Evolutionary conservation across 345 rosid species (phyloP).

Genomic region (Gynandropsis gynandra): DNA sequence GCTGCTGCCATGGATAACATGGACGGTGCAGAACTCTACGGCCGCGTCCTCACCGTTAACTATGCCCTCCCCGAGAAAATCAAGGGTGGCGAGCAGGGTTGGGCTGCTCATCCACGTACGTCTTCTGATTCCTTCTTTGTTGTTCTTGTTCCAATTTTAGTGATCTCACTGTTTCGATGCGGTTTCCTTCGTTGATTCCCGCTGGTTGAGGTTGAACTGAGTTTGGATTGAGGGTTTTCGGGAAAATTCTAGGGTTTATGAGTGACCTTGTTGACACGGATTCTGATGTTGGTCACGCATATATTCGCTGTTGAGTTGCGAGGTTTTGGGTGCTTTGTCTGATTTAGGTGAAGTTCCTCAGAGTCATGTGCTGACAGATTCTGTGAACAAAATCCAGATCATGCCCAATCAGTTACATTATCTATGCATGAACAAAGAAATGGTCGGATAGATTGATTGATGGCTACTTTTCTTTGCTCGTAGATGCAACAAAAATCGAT

Average conservation of each 20-base stretch:
- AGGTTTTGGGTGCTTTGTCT: too few species aligned
- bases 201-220: neutral
- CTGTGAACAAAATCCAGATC: too few species aligned
- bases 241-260: conserved; percentile 5
- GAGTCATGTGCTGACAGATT: too few species aligned
- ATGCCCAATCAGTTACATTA: too few species aligned
- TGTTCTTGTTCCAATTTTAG: neutral
- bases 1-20: conserved; percentile 91
- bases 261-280: neutral
- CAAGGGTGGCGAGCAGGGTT: conserved; percentile 99
- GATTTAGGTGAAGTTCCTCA: too few species aligned
- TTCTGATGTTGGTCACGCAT: neutral
- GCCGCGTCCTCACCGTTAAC: conserved; percentile 96
- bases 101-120: conserved; percentile 99
- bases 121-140: conserved; percentile 8
- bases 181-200: neutral
- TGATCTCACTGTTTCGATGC: neutral
- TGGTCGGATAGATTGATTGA: too few species aligned
- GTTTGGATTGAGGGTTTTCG: neutral
- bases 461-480: too few species aligned
- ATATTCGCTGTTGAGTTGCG: too few species aligned
- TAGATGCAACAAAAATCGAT: too few species aligned
- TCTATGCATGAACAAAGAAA: too few species aligned
- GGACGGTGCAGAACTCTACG: conserved; percentile 97
- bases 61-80: conserved; percentile 92